phyloP scores from a whole-genome alignment of 805 yeast species.

The Tetrapisispora arboricola region DNA sequence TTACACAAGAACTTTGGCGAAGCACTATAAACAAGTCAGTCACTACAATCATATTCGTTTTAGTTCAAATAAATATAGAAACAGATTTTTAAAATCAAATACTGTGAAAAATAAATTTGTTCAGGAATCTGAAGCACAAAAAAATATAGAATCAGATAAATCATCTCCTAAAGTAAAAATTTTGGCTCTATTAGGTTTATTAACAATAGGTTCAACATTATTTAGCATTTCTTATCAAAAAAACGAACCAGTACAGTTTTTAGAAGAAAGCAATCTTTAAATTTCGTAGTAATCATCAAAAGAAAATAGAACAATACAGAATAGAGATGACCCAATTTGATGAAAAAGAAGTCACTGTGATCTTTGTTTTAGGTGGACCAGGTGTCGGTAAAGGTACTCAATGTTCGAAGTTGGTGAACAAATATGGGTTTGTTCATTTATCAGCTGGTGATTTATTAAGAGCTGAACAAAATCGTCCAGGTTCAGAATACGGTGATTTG shows the following conservation, averaged over 20 bases:
- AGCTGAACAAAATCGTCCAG: slow-evolving; percentile 79
- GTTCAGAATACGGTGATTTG: slow-evolving; percentile 75
- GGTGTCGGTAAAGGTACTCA: slow-evolving; percentile 98
- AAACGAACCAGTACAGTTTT: slow-evolving; percentile 34
- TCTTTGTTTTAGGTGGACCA: slow-evolving; percentile 93
- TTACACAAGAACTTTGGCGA: background rate
- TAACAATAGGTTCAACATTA: slow-evolving; percentile 42
- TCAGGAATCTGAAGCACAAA: background rate
- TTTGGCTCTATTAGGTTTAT: slow-evolving; percentile 32
- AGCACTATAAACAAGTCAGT: background rate
- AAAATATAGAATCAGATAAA: background rate
- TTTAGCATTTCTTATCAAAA: slow-evolving; percentile 35
- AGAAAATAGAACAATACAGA: background rate
- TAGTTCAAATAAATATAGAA: background rate
- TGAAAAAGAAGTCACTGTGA: slow-evolving; percentile 60
- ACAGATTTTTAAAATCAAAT: background rate
- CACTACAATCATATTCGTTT: background rate
- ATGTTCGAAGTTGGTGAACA: slow-evolving; percentile 72
- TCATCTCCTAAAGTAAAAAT: slow-evolving; percentile 17
- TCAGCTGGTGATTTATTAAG: slow-evolving; percentile 95
- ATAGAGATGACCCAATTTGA: slow-evolving; percentile 31
- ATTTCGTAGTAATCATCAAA: too few relatives aligned
- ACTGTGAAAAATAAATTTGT: background rate
- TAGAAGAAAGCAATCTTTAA: slow-evolving; percentile 28
- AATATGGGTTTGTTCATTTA: slow-evolving; percentile 74